These are phyloP conservation scores for Fusarium oligoseptatum DNA, from an alignment of 2,329 filamentous ascomycete species.

Conservation along the genomic window DNA sequence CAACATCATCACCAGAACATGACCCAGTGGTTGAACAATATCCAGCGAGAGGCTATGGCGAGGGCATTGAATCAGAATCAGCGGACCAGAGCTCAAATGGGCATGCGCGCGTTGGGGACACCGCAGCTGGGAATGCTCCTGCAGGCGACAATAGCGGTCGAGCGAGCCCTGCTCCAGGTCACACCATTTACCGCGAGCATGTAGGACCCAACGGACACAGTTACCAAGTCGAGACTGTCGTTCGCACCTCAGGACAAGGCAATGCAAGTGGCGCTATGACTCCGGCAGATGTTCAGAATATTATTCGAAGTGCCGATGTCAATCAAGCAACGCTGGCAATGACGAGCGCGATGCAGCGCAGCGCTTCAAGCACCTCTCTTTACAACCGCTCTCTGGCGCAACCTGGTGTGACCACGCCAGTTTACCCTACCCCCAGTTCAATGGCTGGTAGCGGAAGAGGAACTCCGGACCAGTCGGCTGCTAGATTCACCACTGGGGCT, in stretches of 20 bases:
- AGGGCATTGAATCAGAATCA: conserved; percentile 61
- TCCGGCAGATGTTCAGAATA: conserved; percentile 60
- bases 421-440: conserved; percentile 52
- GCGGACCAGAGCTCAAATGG: conserved; percentile 55
- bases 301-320: conserved; percentile 61
- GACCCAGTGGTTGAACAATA: conserved; percentile 60
- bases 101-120: conserved; percentile 57
- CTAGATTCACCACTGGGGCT: conserved; percentile 47
- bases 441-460: conserved; percentile 60
- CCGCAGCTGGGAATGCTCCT: conserved; percentile 32
- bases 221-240: conserved; percentile 53
- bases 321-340: conserved; percentile 61
- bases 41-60: conserved; percentile 61
- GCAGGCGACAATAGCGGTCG: conserved; percentile 46
- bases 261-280: conserved; percentile 51
- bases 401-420: conserved; percentile 60
- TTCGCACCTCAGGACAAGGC: conserved; percentile 39
- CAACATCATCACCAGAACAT: conserved; percentile 59
- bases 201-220: conserved; percentile 51
- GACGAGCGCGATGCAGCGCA: conserved; percentile 65
- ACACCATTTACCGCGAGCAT: conserved; percentile 51
- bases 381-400: conserved; percentile 51
- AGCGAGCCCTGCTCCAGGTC: conserved; percentile 50
- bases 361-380: conserved; percentile 61
- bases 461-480: conserved; percentile 58